Conservation (phyloP, 768 basidiomycete genomes). For the Trametes villosa region DNA sequence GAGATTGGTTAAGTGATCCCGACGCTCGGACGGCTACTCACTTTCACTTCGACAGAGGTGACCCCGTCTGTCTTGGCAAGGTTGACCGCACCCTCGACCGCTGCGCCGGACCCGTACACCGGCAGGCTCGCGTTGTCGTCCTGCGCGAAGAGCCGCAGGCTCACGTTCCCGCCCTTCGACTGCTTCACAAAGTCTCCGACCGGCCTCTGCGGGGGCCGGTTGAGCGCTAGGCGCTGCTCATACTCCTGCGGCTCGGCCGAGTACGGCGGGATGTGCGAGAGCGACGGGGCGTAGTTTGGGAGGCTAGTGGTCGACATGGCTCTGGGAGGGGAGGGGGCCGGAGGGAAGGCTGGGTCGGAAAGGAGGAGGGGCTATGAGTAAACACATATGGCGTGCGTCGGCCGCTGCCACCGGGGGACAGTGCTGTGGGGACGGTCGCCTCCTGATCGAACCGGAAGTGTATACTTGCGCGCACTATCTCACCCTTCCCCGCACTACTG, state of each 20-base stretch:
- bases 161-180: conserved; percentile 55
- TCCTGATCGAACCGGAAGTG: conserved; percentile 12
- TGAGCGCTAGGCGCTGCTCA: conserved; percentile 58
- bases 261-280: conserved; percentile 53
- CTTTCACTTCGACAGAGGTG: conserved; percentile 68
- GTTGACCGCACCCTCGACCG: conserved; percentile 60
- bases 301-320: conserved; percentile 60
- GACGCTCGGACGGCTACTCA: conserved; percentile 28
- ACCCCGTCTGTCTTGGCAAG: conserved; percentile 58
- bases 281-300: conserved; percentile 50
- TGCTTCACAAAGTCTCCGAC: conserved; percentile 61
- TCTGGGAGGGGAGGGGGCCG: neutral
- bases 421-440: conserved; percentile 17
- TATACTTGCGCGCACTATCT: conserved; percentile 6
- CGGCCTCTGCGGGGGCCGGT: conserved; percentile 38
- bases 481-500: conserved; percentile 1
- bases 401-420: conserved; percentile 15
- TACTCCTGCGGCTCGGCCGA: conserved; percentile 55
- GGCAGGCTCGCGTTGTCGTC: conserved; percentile 56
- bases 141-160: conserved; percentile 57
- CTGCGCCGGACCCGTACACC: conserved; percentile 55
- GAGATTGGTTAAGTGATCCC: neutral
- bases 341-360: neutral
- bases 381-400: conserved; percentile 23
- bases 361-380: conserved; percentile 16